Conservation (phyloP, 2,329 filamentous ascomycete genomes). For the Macrophomina tecta region DNA sequence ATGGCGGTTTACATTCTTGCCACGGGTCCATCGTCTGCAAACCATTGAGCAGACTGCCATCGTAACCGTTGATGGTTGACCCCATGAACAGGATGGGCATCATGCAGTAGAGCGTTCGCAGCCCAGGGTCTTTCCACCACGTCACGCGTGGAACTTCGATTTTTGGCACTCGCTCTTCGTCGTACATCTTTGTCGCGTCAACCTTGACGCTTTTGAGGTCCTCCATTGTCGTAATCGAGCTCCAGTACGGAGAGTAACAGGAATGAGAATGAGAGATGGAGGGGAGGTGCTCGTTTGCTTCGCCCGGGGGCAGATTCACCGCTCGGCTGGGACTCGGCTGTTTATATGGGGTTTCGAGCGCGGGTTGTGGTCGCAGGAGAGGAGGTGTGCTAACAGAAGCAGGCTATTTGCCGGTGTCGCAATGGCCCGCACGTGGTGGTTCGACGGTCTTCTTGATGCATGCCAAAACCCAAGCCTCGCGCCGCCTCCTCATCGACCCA, state of each 20-base stretch:
- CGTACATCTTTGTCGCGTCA: conserved; percentile 5
- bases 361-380: background rate
- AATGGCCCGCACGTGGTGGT: background rate
- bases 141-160: conserved; percentile 40
- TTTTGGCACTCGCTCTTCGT: background rate
- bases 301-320: background rate
- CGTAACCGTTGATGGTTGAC: conserved; percentile 53
- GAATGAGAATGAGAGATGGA: too few relatives aligned
- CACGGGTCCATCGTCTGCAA: conserved; percentile 57
- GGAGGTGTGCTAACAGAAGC: background rate
- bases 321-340: background rate
- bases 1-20: conserved; percentile 44
- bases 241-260: background rate
- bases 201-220: background rate
- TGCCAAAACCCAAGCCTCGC: background rate
- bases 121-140: conserved; percentile 40
- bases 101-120: conserved; percentile 41
- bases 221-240: background rate
- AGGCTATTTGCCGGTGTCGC: background rate
- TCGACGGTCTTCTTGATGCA: background rate
- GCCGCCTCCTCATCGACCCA: background rate
- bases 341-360: background rate
- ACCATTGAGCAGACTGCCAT: conserved; percentile 56
- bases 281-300: background rate
- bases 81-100: conserved; percentile 40